A percentile compares a stretch with the other conserved stretches of the same genome.
These are phyloP conservation scores for Talaromyces piceae DNA, from an alignment of 2,329 filamentous ascomycete genomes.

Conservation along the genomic window DNA sequence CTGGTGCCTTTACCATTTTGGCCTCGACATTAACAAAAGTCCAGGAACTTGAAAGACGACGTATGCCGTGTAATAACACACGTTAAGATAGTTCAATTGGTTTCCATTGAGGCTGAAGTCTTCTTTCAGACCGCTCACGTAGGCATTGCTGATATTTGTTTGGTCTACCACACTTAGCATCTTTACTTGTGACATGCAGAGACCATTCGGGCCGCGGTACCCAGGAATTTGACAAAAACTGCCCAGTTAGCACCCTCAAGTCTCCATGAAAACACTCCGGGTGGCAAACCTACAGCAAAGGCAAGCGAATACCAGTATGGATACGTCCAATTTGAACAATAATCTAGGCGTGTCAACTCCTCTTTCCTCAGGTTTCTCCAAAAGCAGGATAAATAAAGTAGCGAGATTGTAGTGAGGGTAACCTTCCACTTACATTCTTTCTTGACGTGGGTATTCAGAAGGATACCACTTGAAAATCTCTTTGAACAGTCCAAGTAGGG, in stretches of 20 bases:
- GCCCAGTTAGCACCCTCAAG: background rate
- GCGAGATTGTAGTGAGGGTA: too few species aligned
- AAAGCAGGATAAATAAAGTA: too few species aligned
- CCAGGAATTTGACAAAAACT: conserved; percentile 8
- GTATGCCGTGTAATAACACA: conserved; percentile 21
- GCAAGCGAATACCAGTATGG: conserved; percentile 24
- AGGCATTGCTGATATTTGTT: conserved; percentile 28
- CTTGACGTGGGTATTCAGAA: conserved; percentile 21
- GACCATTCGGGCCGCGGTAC: conserved; percentile 10
- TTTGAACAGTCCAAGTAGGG: conserved; percentile 18
- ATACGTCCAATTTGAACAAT: conserved; percentile 25
- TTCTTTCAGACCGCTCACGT: conserved; percentile 26
- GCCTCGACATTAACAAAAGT: conserved; percentile 23
- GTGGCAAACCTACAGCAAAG: conserved; percentile 21
- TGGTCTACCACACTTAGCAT: conserved; percentile 15
- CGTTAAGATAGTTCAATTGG: conserved; percentile 25
- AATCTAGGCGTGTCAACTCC: conserved; percentile 14
- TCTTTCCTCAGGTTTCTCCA: too few species aligned
- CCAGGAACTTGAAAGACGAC: conserved; percentile 26
- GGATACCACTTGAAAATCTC: conserved; percentile 30
- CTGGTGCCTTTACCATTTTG: conserved; percentile 15
- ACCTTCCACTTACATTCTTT: conserved; percentile 24
- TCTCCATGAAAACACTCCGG: conserved; percentile 19
- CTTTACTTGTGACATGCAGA: conserved; percentile 13
- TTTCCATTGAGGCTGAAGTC: conserved; percentile 25